Evolutionary conservation across 1,139 yeast genomes (phyloP), one percentile per base, ranked within the genome.

Genomic region (Geotrichum carabidarum): DNA sequence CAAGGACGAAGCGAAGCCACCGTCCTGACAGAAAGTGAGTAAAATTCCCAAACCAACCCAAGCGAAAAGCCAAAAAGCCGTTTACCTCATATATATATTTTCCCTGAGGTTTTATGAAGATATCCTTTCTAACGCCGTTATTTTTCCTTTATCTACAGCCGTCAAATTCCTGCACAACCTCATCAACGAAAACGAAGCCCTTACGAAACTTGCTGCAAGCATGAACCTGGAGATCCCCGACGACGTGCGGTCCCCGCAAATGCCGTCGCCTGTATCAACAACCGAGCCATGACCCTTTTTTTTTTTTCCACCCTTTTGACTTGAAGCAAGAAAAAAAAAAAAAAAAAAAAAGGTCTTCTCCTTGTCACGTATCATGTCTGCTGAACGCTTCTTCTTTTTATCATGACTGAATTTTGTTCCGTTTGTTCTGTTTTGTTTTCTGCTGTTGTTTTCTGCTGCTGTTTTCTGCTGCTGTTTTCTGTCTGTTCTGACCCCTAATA

Each of bases 1-100:
- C 75, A 74, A 56, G 71, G 75, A 18, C 64, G 75, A 11, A 67
- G 73, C 41, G 78, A 74, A 58, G 75, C 76, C 0, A 59, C 71
- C 5, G 77, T 74, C n/a, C 63, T 74, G 42, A 67, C 65, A 15
- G 71, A 71, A 55, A 67, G 71, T 67, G 57, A 47, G 69, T 55
- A 15, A 35, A n/a, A 9, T 17, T 22, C 27, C 27, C 27, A 22
- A 22, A 3, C 27, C 4, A 22, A 22, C 27, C 5, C n/a, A n/a
- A 18, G 22, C 43, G 4, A 27, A 2, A 22, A 22, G 27, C 27
- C 27, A 3, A 22, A 22, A 22, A 22, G 27, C 27, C 14, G 36
- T 18, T n/a, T 8, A 18, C 12, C 12, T 32, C 35, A 27, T 9
- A 17, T 9, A n/a, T 14, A 14, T 37, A 9, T 46, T 4, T 35